A percentile compares a stretch with the other conserved stretches of the same genome.
phyloP scores from a whole-genome alignment of 2,329 filamentous ascomycete species.

The Scedosporium apiospermum region DNA sequence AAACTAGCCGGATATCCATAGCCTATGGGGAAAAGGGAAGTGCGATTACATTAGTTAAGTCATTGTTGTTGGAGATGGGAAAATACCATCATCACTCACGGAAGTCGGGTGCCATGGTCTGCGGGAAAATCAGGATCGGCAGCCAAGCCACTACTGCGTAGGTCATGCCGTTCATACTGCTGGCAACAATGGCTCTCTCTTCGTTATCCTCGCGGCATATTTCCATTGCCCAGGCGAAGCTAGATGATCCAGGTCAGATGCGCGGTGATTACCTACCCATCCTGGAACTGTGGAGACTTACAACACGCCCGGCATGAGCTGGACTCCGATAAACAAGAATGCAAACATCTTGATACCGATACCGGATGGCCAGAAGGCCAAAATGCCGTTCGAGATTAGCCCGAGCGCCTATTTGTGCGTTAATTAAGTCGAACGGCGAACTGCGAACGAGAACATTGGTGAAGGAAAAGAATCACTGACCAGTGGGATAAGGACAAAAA shows the following conservation, averaged over 20 bases:
- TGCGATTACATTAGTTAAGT: not conserved
- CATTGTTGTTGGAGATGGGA: not conserved
- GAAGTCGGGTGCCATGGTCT: slow-evolving; percentile 44
- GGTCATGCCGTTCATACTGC: slow-evolving; percentile 58
- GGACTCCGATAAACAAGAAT: slow-evolving; percentile 2
- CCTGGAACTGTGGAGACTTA: not conserved
- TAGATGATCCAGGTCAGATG: slow-evolving; percentile 9
- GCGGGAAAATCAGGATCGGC: slow-evolving; percentile 56
- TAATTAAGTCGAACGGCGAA: not conserved
- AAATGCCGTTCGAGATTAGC: not conserved
- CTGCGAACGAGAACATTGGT: not conserved
- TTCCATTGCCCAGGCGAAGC: slow-evolving; percentile 39
- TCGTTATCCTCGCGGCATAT: slow-evolving; percentile 46
- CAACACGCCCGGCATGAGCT: slow-evolving; percentile 3
- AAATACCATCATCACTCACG: not conserved
- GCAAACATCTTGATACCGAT: slow-evolving; percentile 3
- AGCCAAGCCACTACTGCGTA: slow-evolving; percentile 64
- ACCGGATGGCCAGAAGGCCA: not conserved
- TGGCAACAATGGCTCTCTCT: slow-evolving; percentile 57
- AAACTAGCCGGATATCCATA: slow-evolving; percentile 11
- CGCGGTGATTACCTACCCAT: not conserved
- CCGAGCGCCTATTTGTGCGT: slow-evolving; percentile 1
- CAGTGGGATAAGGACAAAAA: not conserved
- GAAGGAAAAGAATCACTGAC: not conserved
- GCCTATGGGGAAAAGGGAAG: not conserved